phyloP scores from a whole-genome alignment of 2,329 filamentous ascomycete species.

The Fusarium sp. region DNA sequence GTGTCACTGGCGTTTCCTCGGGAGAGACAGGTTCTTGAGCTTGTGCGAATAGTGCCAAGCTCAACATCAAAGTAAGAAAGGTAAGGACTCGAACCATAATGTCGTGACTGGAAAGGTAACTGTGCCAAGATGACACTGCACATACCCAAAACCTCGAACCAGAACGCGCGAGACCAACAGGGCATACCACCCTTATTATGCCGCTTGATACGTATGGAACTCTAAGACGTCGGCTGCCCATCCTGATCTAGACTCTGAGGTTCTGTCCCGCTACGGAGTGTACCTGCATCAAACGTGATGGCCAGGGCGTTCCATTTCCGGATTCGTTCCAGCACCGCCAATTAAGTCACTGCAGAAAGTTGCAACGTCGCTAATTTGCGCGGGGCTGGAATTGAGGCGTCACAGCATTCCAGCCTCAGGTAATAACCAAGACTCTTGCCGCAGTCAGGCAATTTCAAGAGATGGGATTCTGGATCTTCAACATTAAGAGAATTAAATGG shows the following conservation, averaged over 20 bases:
- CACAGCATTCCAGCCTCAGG: neutral
- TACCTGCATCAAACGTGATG: neutral
- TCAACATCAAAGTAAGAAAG: too few relatives aligned
- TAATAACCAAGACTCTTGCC: too few relatives aligned
- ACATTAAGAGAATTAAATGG: accelerated
- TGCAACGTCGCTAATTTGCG: too few relatives aligned
- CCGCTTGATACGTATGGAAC: too few relatives aligned
- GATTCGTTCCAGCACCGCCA: neutral
- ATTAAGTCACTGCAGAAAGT: too few relatives aligned
- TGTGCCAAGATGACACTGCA: too few relatives aligned
- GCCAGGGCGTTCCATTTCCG: neutral
- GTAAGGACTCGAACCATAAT: too few relatives aligned
- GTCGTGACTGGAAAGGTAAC: too few relatives aligned
- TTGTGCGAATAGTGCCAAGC: neutral
- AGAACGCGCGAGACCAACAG: too few relatives aligned
- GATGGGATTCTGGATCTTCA: neutral
- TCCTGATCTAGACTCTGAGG: neutral
- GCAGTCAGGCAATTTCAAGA: neutral
- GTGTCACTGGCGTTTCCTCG: neutral
- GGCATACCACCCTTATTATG: too few relatives aligned
- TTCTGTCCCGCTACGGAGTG: neutral
- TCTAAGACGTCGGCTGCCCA: too few relatives aligned
- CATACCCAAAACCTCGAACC: too few relatives aligned
- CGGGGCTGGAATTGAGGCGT: neutral
- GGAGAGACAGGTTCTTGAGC: neutral